A percentile compares a stretch with the other conserved stretches of the same genome.
These are phyloP conservation scores for Cyberlindnera bimundalis DNA, from an alignment of 805 yeast genomes.

Conservation along the genomic window DNA sequence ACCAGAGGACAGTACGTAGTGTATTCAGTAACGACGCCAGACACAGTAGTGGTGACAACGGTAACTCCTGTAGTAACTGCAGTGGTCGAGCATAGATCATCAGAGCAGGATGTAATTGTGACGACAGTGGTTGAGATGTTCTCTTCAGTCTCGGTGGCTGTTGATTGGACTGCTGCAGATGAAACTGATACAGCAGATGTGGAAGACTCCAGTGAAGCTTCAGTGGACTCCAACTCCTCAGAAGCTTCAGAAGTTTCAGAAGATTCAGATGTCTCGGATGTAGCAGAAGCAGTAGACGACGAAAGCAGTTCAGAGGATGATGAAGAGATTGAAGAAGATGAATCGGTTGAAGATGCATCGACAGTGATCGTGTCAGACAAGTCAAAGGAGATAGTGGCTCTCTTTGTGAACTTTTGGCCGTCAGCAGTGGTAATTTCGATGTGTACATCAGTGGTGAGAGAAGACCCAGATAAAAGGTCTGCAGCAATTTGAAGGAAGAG, in stretches of 20 bases:
- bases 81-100: conserved; percentile 28
- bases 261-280: neutral
- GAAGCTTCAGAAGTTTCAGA: no score
- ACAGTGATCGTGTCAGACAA: conserved; percentile 10
- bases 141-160: conserved; percentile 17
- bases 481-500: conserved; percentile 8
- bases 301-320: no score
- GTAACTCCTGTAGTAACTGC: conserved; percentile 28
- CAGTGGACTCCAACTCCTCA: no score
- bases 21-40: conserved; percentile 31
- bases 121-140: conserved; percentile 14
- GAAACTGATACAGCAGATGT: neutral
- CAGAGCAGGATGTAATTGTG: conserved; percentile 30
- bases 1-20: conserved; percentile 22
- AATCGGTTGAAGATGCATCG: conserved; percentile 10
- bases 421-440: conserved; percentile 8
- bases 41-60: conserved; percentile 30
- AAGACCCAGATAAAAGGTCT: conserved; percentile 10
- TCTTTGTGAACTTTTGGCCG: conserved; percentile 14
- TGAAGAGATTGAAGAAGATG: conserved; percentile 1
- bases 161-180: neutral
- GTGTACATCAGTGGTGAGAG: conserved; percentile 11
- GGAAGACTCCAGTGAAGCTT: no score
- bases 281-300: neutral
- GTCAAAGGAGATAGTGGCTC: conserved; percentile 12